phyloP scores from a whole-genome alignment of 2,329 filamentous ascomycete genomes.

The Botrytis galanthina region DNA sequence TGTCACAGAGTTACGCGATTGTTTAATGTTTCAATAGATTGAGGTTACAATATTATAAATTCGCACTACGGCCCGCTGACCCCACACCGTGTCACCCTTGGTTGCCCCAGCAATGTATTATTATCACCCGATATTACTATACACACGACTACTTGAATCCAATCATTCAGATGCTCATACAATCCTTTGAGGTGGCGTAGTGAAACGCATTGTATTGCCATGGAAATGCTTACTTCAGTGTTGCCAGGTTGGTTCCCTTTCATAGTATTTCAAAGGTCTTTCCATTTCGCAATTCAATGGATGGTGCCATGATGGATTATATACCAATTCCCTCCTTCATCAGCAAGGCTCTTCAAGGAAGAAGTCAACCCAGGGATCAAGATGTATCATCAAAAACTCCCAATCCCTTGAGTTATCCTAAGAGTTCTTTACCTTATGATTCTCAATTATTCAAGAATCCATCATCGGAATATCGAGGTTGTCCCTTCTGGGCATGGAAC shows the following conservation, averaged over 20 bases:
- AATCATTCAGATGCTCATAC: not conserved
- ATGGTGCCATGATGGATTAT: conserved; percentile 2
- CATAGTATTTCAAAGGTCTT: not conserved
- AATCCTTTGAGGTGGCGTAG: not conserved
- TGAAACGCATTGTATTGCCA: not conserved
- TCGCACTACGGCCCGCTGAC: not conserved
- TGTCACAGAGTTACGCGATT: not conserved
- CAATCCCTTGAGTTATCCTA: conserved; percentile 38
- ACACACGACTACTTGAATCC: not conserved
- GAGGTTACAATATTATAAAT: not conserved
- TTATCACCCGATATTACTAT: not conserved
- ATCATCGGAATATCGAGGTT: conserved; percentile 38
- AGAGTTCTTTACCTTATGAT: conserved; percentile 32
- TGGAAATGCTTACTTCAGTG: not conserved
- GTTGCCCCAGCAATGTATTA: conserved; percentile 1
- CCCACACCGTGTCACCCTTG: not conserved
- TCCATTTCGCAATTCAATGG: not conserved
- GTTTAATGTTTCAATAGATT: not conserved
- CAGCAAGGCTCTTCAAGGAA: conserved; percentile 7
- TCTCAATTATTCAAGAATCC: conserved; percentile 35
- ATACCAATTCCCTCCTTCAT: not conserved
- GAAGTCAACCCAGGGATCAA: not conserved
- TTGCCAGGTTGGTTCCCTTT: not conserved
- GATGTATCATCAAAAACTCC: conserved; percentile 16
- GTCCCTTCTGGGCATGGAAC: conserved; percentile 39